These are phyloP conservation scores for Collariella sp. DNA, from an alignment of 495 filamentous ascomycete species.

Conservation along the genomic window DNA sequence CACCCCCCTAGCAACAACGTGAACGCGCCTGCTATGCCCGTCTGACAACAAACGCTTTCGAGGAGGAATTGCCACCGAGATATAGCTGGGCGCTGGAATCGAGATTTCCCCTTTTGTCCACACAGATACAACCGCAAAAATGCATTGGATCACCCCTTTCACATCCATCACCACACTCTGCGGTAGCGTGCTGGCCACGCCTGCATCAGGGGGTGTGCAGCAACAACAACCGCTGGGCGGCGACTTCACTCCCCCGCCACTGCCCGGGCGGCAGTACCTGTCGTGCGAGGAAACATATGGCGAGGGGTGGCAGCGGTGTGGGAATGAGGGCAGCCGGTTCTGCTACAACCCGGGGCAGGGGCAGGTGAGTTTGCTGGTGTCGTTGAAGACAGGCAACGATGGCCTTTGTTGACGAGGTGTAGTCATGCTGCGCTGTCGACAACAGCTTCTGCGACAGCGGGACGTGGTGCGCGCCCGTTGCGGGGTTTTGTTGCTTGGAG, in stretches of 20 bases:
- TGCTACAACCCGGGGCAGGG: slow-evolving; percentile 31
- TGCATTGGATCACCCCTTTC: background rate
- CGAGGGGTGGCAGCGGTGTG: slow-evolving; percentile 27
- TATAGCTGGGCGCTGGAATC: too few relatives aligned
- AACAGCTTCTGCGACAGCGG: slow-evolving; percentile 31
- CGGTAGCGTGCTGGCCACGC: background rate
- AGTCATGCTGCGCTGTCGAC: slow-evolving; percentile 36
- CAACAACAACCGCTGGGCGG: background rate
- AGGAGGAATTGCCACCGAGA: too few relatives aligned
- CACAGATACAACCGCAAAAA: too few relatives aligned
- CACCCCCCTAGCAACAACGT: too few relatives aligned
- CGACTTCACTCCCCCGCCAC: background rate
- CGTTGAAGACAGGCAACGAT: slow-evolving; percentile 1
- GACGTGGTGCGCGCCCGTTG: slow-evolving; percentile 34
- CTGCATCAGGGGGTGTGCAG: background rate
- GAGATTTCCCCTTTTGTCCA: too few relatives aligned
- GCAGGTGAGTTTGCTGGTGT: slow-evolving; percentile 21
- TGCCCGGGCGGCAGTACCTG: slow-evolving; percentile 9
- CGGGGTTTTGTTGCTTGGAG: slow-evolving; percentile 35
- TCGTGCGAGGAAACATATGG: slow-evolving; percentile 35
- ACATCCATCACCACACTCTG: background rate
- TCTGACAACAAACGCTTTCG: too few relatives aligned
- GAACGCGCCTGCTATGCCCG: too few relatives aligned
- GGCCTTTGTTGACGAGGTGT: background rate
- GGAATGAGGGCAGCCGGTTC: slow-evolving; percentile 21